A percentile compares a stretch with the other conserved stretches of the same genome.
phyloP scores from a whole-genome alignment of 768 basidiomycete genomes.

The Tylopilus vinaceipallidus region DNA sequence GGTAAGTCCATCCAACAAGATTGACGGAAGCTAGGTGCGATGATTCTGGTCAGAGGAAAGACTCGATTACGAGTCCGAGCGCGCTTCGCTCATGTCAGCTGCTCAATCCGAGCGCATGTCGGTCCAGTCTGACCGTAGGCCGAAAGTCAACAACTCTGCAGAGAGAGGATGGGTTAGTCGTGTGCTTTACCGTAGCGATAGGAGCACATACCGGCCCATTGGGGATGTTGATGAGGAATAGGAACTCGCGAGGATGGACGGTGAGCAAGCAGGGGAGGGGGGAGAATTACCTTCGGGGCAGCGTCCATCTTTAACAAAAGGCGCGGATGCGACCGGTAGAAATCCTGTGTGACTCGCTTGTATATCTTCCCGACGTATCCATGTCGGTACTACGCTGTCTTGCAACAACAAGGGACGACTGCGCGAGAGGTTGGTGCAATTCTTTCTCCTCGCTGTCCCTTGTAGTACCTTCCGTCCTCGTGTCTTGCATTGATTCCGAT shows the following conservation, averaged over 20 bases:
- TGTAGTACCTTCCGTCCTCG: slow-evolving; percentile 30
- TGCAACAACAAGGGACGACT: too few relatives aligned
- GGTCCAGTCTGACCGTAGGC: slow-evolving; percentile 28
- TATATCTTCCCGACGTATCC: neutral
- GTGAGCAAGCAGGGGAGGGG: slow-evolving; percentile 27
- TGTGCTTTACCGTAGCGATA: slow-evolving; percentile 43
- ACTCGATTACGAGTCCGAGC: slow-evolving; percentile 64
- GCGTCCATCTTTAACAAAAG: slow-evolving; percentile 11
- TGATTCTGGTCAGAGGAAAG: slow-evolving; percentile 45
- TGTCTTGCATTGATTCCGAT: slow-evolving; percentile 2
- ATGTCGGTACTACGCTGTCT: too few relatives aligned
- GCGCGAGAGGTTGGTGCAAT: slow-evolving; percentile 6
- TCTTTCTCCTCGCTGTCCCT: slow-evolving; percentile 2
- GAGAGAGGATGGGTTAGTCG: slow-evolving; percentile 49
- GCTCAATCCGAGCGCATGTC: slow-evolving; percentile 38
- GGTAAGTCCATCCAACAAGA: slow-evolving; percentile 38
- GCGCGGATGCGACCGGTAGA: slow-evolving; percentile 6
- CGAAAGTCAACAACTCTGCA: slow-evolving; percentile 18
- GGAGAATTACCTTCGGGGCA: slow-evolving; percentile 22
- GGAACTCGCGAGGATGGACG: slow-evolving; percentile 55
- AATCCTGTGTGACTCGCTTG: slow-evolving; percentile 7
- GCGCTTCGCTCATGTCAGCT: slow-evolving; percentile 51
- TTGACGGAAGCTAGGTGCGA: slow-evolving; percentile 16
- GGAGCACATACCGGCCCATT: slow-evolving; percentile 48
- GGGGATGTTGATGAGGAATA: slow-evolving; percentile 49